A percentile compares a stretch with the other conserved stretches of the same genome.
phyloP scores from a whole-genome alignment of 75 land plant species.

The Cunninghamia lanceolata region DNA sequence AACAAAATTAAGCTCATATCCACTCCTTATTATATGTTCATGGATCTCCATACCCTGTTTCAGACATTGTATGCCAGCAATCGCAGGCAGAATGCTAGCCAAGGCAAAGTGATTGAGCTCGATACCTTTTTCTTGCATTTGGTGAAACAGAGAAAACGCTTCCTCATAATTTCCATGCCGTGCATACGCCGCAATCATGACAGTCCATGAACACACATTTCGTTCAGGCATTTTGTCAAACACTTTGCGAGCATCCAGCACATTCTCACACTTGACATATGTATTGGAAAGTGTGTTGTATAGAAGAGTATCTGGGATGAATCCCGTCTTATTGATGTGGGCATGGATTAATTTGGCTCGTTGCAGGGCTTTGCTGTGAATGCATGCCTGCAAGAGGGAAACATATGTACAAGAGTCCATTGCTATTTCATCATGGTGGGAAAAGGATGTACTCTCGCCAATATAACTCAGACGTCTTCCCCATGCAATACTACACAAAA shows the following conservation, averaged over 20 bases:
- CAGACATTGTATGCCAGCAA: constrained; percentile 38
- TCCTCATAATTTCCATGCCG: constrained; percentile 32
- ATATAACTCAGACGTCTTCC: no score
- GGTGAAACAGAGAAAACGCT: constrained; percentile 33
- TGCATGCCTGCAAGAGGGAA: not conserved
- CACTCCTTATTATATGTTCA: constrained; percentile 33
- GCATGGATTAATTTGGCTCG: not conserved
- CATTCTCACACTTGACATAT: constrained; percentile 52
- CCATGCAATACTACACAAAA: no score
- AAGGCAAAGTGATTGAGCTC: constrained; percentile 46
- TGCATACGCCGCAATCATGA: constrained; percentile 55
- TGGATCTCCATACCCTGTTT: constrained; percentile 53
- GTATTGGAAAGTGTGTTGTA: constrained; percentile 46
- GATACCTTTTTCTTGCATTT: constrained; percentile 33
- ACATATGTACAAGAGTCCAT: not conserved
- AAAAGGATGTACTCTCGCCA: no score
- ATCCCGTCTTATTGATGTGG: not conserved
- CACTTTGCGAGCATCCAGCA: constrained; percentile 35
- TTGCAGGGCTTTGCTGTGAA: not conserved
- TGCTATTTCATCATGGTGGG: no score
- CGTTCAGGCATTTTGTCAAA: constrained; percentile 41
- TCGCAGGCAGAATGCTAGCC: constrained; percentile 45
- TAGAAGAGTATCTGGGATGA: constrained; percentile 13
- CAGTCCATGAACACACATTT: constrained; percentile 62
- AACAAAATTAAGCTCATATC: constrained; percentile 37